A percentile compares a stretch with the other conserved stretches of the same genome.
Evolutionary conservation across 2,329 filamentous ascomycete species (phyloP).

Genomic region (Fusarium miscanthi): DNA sequence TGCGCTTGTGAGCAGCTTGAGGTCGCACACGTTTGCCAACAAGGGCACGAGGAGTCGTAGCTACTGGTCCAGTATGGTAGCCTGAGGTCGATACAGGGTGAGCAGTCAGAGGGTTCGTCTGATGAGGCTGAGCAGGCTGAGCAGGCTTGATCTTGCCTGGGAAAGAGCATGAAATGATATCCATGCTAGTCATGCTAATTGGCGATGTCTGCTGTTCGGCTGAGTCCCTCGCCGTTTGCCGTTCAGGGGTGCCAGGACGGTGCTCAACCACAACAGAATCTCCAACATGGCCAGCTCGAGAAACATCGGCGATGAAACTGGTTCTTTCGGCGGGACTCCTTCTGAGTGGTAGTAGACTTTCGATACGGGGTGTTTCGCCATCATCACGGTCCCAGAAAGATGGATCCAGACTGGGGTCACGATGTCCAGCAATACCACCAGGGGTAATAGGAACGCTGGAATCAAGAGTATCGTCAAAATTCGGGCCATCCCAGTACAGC

Average conservation of each 20-base stretch:
- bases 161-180: conserved; percentile 73
- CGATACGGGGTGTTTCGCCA: conserved; percentile 58
- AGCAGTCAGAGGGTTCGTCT: conserved; percentile 59
- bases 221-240: conserved; percentile 41
- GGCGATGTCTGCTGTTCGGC: conserved; percentile 56
- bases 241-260: conserved; percentile 61
- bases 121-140: conserved; percentile 53
- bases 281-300: conserved; percentile 57
- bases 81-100: conserved; percentile 67
- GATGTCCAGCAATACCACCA: conserved; percentile 75
- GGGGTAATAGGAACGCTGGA: conserved; percentile 77
- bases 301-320: conserved; percentile 61
- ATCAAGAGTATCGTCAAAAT: conserved; percentile 71
- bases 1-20: conserved; percentile 75
- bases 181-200: conserved; percentile 67
- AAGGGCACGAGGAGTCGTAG: conserved; percentile 67
- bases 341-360: conserved; percentile 51
- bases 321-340: conserved; percentile 41
- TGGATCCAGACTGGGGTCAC: conserved; percentile 66
- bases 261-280: conserved; percentile 59
- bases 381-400: conserved; percentile 63
- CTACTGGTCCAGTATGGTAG: conserved; percentile 62
- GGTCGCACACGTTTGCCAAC: conserved; percentile 70
- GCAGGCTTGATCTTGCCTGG: conserved; percentile 62
- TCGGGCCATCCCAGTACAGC: conserved; percentile 84